A percentile compares a stretch with the other conserved stretches of the same genome.
These are phyloP conservation scores for Saitozyma sp. DNA, from an alignment of 768 basidiomycete genomes.

Conservation along the genomic window DNA sequence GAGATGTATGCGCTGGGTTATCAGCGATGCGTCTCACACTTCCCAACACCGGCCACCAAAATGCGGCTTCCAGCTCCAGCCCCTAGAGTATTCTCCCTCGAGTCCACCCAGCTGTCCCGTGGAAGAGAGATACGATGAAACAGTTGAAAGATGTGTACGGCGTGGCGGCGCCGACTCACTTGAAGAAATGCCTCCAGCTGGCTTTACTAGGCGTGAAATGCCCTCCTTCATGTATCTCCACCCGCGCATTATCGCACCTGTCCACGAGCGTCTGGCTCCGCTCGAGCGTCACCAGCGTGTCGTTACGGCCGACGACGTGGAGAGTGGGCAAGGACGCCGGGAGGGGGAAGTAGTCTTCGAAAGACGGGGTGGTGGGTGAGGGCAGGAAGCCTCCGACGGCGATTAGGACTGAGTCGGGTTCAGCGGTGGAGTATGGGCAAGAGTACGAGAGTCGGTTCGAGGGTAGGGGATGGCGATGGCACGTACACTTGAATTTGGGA, in stretches of 20 bases:
- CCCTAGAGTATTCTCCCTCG: neutral
- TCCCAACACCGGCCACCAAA: neutral
- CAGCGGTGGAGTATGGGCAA: no score
- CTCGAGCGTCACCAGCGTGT: constrained; percentile 48
- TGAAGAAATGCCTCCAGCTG: constrained; percentile 44
- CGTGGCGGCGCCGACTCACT: constrained; percentile 19
- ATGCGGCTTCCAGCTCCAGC: neutral
- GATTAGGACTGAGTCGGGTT: constrained; percentile 36
- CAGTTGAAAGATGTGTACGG: no score
- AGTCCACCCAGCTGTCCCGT: constrained; percentile 10
- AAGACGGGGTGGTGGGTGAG: constrained; percentile 21
- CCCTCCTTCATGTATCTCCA: constrained; percentile 50
- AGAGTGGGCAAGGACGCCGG: constrained; percentile 33
- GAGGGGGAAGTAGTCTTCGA: constrained; percentile 45
- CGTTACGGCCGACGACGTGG: constrained; percentile 47
- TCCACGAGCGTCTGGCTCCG: constrained; percentile 40
- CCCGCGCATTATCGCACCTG: constrained; percentile 33
- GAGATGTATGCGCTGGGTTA: constrained; percentile 46
- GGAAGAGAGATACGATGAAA: no score
- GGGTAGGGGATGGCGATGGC: no score
- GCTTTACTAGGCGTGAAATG: constrained; percentile 49
- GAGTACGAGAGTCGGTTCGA: no score
- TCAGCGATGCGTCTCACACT: neutral
- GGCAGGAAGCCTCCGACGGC: constrained; percentile 48
- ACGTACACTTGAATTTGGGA: constrained; percentile 46